Conservation (phyloP, 192 early-diverging fungal species). For the Linnemannia hyalina region DNA sequence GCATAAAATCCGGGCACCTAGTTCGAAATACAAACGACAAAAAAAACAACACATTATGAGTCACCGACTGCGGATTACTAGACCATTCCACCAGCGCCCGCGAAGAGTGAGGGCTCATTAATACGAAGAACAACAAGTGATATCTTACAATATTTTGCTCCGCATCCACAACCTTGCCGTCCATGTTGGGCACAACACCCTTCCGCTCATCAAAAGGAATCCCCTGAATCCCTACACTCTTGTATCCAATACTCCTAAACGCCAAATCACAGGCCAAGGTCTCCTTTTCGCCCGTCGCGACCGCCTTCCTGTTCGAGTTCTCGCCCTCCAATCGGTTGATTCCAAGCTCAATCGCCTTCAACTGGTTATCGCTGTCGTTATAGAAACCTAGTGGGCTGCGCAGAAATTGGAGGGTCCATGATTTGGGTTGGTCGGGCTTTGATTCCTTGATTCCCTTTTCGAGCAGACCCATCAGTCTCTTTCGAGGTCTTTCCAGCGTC, state of each 20-base stretch:
- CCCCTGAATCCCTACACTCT: constrained; percentile 73
- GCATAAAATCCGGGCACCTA: constrained; percentile 84
- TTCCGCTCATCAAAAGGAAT: constrained; percentile 81
- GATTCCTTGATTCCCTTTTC: constrained; percentile 66
- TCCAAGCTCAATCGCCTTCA: constrained; percentile 66
- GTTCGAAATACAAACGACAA: not conserved
- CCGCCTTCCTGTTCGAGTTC: constrained; percentile 62
- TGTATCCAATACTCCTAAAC: constrained; percentile 91
- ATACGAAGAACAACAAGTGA: not conserved
- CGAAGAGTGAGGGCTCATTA: not conserved
- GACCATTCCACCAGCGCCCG: not conserved
- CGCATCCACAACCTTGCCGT: constrained; percentile 75
- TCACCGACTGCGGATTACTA: not conserved
- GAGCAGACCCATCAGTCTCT: constrained; percentile 89
- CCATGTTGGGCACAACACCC: constrained; percentile 84
- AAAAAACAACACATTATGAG: not conserved
- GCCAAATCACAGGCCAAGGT: constrained; percentile 76
- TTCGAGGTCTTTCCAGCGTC: constrained; percentile 73
- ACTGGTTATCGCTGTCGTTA: not conserved
- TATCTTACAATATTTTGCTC: constrained; percentile 43
- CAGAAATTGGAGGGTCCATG: constrained; percentile 82
- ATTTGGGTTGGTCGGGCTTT: constrained; percentile 62
- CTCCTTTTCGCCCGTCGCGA: constrained; percentile 71
- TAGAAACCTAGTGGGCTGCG: constrained; percentile 76
- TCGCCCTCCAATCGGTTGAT: constrained; percentile 80